Evolutionary conservation across 2,329 filamentous ascomycete species (phyloP), one percentile per base, ranked within the genome.

Genomic region (Podosphaera leucotricha): DNA sequence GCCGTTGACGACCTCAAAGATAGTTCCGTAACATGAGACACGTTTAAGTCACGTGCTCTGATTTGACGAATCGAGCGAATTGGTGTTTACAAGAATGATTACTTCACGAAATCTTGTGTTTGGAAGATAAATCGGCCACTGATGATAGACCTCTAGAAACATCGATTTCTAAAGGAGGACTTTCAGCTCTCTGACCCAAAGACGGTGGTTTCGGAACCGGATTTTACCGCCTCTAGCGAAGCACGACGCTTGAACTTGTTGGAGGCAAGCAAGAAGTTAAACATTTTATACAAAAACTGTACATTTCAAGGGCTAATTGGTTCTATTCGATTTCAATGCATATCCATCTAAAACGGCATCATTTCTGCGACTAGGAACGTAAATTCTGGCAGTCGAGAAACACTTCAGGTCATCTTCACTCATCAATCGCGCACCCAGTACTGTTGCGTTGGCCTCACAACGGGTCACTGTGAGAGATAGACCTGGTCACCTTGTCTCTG

Each of bases 161-260:
- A 28, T 28, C 6, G 11, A 6, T 28, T 28, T 11, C 24, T 6
- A 6, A 28, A 6, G 11, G 11, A 33, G 28, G 11, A 13, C 28
- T 33, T 7, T 33, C 8, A n/a, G 10, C 28, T 33, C 28, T 33
- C 28, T 33, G 28, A 33, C 28, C 28, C 15, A 33, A 33, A 24
- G n/a, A 41, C 24, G 15, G 24, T 41, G 18, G 24, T 41, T n/a
- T 28, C 24, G 22, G 22, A 22, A 30, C 39, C 39, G 22, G 24
- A 28, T 26, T 30, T 41, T 28, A 30, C 24, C 39, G 39, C 10
- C 39, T 26, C 16, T 30, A 41, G 39, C 24, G 39, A 26, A 30
- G 39, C 39, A 28, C 39, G 16, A 41, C 39, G 22, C 24, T 24
- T 41, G 39, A 41, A 41, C 39, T 28, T 26, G 16, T 41, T 24